phyloP scores from a whole-genome alignment of 768 basidiomycete genomes.

The Suillus placidus region DNA sequence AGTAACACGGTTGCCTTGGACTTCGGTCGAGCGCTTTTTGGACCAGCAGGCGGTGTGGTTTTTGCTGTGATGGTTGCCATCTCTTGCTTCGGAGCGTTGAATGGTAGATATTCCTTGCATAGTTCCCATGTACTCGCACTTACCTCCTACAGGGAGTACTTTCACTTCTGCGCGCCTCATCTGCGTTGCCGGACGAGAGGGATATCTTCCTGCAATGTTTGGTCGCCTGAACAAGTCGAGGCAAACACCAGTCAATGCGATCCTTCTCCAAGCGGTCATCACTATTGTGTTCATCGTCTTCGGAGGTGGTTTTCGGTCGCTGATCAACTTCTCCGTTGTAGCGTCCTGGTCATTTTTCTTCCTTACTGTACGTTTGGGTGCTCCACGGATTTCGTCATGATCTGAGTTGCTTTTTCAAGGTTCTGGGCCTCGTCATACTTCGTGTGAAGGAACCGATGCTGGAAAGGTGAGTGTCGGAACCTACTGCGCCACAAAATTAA shows the following conservation, averaged over 20 bases:
- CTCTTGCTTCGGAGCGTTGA: slow-evolving; percentile 94
- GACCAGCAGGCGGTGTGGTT: slow-evolving; percentile 80
- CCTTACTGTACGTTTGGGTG: slow-evolving; percentile 61
- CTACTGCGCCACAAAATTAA: neutral
- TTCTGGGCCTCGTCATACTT: slow-evolving; percentile 84
- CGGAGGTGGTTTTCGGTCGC: slow-evolving; percentile 85
- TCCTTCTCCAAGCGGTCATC: slow-evolving; percentile 73
- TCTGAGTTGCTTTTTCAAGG: slow-evolving; percentile 44
- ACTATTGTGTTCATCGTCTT: slow-evolving; percentile 79
- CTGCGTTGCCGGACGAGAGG: slow-evolving; percentile 85
- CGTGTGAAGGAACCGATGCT: slow-evolving; percentile 89
- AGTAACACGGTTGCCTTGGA: slow-evolving; percentile 92
- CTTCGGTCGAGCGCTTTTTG: slow-evolving; percentile 86
- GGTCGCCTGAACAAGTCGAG: slow-evolving; percentile 72
- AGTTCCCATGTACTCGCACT: slow-evolving; percentile 9
- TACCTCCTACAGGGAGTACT: slow-evolving; percentile 52
- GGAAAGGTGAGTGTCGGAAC: slow-evolving; percentile 56
- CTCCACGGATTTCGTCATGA: neutral
- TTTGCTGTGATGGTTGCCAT: slow-evolving; percentile 93
- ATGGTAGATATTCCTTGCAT: slow-evolving; percentile 52
- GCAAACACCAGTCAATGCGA: slow-evolving; percentile 87
- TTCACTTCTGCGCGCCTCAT: slow-evolving; percentile 85
- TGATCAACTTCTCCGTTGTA: slow-evolving; percentile 89
- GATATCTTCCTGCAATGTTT: slow-evolving; percentile 84
- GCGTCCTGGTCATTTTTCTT: slow-evolving; percentile 89